Base-by-base conservation (phyloP, 768 basidiomycete genomes). In the Calocybe gangraenosa region DNA sequence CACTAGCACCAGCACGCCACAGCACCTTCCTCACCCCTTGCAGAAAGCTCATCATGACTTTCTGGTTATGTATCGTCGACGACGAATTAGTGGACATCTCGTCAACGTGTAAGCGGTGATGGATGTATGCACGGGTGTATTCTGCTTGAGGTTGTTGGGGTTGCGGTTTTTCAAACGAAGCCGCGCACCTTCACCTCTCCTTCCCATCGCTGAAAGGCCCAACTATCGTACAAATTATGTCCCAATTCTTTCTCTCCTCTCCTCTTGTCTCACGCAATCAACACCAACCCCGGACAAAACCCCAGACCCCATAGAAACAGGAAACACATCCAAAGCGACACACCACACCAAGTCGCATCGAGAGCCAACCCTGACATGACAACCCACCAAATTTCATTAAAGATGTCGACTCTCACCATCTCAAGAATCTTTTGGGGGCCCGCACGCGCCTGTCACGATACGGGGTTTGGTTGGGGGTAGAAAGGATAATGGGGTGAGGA, bases 51-150 rank as follows among this genome's bases (percentile, higher is more conserved):
- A 82, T 76, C 20, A 90, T 64, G 1, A 92, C 75, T 0, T 75
- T 59, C 21, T 90, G 68, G 52, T 93, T 94, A 61, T 94, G 92
- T 64, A 81, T 70, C 9, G 71, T 74, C 14, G 93, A 75, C 18
- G 92, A 61, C 3, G 87, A 58, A 53, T 93, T 88, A 0, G 88
- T 83, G 0, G 83, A 79, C 91, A 94, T 92, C 61, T 94, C 92
- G 62, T 28, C 25, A 28, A 28, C 25, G 25, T 28, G 6, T 28
- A 11, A 11, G 6, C 11, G 25, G 25, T 28, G 11, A 28, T 28
- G 25, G 11, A 28, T 28, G 25, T 28, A 28, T 28, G 11, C 25
- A 11, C 5, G 25, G 11, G 25, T 28, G 25, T 28, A 11, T 5
- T 28, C 5, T 28, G 25, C 25, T 6, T 11, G 25, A 28, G 25